Evolutionary conservation across 73 alveolate genomes (phyloP), one percentile per base, ranked within the genome.

Genomic region (Stentor roeselii): DNA sequence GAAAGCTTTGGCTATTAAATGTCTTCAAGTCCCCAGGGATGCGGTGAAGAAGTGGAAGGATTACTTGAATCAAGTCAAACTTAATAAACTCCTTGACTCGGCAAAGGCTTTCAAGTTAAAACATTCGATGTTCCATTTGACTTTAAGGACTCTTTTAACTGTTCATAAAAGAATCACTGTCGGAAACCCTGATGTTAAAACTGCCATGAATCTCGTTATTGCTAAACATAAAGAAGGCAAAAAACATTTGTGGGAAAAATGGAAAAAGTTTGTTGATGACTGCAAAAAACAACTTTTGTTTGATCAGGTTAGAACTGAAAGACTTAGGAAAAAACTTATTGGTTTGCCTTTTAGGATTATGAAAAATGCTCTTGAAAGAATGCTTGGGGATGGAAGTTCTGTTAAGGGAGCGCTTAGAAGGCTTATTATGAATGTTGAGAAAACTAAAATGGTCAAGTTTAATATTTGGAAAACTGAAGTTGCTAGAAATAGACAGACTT

Each of bases 61-160:
- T 21, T 67, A 1, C 34, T 27, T 21, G 1, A 21, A 34, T 11
- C 42, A 21, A 27, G 80, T 67, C 41, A 67, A 67, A 67, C 41
- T 21, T 67, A 67, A 67, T n/a, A 67, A 67, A 67, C 42, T 67
- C n/a, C 2, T 67, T 27, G 80, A 67, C 41, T n/a, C 80, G 11
- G 1, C 37, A 32, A 67, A 67, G 11, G 80, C 80, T 2, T 11
- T 21, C 50, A 67, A 67, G 2, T 40, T 67, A 11, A 67, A 67
- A 67, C 27, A 30, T 2, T 30, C 67, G 21, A 50, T 50, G 21
- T 11, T 21, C 67, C 67, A 50, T 50, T 11, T 50, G 67, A 6
- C 21, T 11, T 11, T 50, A 21, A 50, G 67, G 67, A 50, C 67
- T 50, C 6, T 50, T 6, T 11, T 11, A 50, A 50, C 67, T 11